Evolutionary conservation across 2,329 filamentous ascomycete genomes (phyloP), one percentile per base, ranked within the genome.

Genomic region (Ophiocordyceps unilateralis): DNA sequence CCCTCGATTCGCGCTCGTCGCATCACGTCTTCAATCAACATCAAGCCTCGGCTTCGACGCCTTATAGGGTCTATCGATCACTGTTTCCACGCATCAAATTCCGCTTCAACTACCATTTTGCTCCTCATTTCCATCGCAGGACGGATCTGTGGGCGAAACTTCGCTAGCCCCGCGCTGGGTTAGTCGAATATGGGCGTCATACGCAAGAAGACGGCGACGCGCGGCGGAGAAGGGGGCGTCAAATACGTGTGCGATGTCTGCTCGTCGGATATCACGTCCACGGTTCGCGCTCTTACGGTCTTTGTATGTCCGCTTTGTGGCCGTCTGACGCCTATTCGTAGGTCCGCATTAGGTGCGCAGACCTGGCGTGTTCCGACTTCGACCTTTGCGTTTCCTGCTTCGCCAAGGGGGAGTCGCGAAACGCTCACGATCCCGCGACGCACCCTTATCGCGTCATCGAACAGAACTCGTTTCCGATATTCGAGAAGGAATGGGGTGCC

Each of bases 171-270:
- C 4, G 32, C 32, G 32, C 32, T n/a, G 8, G n/a, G 28, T 2
- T n/a, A 17, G 4, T 19, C 32, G 14, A 19, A 17, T 41, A 95
- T 95, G 89, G 88, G 87, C 53, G 83, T 94, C 56, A 94, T 95
- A 60, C 83, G 88, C 59, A 95, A 95, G 71, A 95, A 95, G 68
- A 91, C 85, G 46, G 83, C 83, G 51, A 79, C 81, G 44, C 74
- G 84, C 56, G 85, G 84, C 48, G 86, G 82, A 42, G 86, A 95
- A 58, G 87, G 83, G 40, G 84, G 84, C 49, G 83, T 87, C 26
- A 95, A 96, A 60, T 98, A 93, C 61, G 86, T 96, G 50, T 98
- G 91, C 68, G 93, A 98, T 62, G 81, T 93, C 46, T 98, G 91
- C 62, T 93, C 86, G 39, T 85, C 85, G 45, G 91, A 98, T 61